These are phyloP conservation scores for Pseudopyrenochaeta lycopersici DNA, from an alignment of 2,329 filamentous ascomycete genomes.

Conservation along the genomic window DNA sequence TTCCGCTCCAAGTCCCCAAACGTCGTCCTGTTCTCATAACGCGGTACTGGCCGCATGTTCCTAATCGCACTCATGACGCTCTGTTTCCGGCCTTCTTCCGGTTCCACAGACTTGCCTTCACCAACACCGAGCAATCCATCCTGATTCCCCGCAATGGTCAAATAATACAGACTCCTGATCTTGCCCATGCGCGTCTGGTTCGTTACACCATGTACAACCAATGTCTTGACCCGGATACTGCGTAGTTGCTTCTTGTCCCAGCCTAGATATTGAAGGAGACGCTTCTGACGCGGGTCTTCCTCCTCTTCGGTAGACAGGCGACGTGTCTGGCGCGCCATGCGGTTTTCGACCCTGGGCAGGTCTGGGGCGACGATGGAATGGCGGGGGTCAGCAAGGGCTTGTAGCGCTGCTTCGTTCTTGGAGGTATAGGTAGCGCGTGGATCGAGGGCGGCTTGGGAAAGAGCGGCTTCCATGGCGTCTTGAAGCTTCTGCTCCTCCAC, in stretches of 20 bases:
- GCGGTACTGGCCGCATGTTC: constrained; percentile 90
- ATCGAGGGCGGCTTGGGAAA: constrained; percentile 48
- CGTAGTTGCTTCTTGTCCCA: constrained; percentile 59
- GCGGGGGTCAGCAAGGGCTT: constrained; percentile 58
- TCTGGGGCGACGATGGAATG: constrained; percentile 59
- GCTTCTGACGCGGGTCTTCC: constrained; percentile 58
- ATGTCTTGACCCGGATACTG: constrained; percentile 71
- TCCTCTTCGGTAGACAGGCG: constrained; percentile 47
- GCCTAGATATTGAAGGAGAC: constrained; percentile 66
- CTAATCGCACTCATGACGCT: constrained; percentile 82
- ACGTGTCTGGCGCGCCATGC: constrained; percentile 46
- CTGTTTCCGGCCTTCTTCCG: constrained; percentile 72
- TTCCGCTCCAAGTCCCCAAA: constrained; percentile 86
- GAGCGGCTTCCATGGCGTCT: constrained; percentile 40
- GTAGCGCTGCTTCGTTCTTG: constrained; percentile 59
- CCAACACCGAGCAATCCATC: constrained; percentile 88
- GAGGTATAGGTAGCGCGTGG: constrained; percentile 57
- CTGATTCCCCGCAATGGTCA: constrained; percentile 86
- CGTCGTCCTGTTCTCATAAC: constrained; percentile 93
- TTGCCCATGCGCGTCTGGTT: constrained; percentile 98
- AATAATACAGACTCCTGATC: constrained; percentile 76
- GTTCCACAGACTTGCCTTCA: constrained; percentile 85
- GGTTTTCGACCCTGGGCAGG: constrained; percentile 56
- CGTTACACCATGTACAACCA: constrained; percentile 77
- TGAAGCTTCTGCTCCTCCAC: constrained; percentile 28